Percentiles rank a stretch among this genome's conserved stretches.
Evolutionary conservation across 352 stramenopile species (phyloP).

Genomic region (Phytophthora fragariae): DNA sequence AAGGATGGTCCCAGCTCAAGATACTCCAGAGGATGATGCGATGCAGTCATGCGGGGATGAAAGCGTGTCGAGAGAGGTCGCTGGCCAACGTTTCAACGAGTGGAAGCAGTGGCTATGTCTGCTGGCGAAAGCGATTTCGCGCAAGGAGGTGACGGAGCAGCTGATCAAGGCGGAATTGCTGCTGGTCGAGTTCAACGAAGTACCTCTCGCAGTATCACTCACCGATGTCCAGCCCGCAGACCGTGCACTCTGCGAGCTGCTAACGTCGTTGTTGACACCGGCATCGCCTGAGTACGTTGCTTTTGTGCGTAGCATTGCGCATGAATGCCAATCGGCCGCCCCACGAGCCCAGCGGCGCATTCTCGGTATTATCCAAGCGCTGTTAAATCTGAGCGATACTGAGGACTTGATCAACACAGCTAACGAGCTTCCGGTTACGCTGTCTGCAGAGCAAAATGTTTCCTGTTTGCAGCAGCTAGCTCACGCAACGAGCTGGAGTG

Average conservation of each 20-base stretch:
- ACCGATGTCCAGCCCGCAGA: conserved; percentile 32
- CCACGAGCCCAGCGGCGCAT: conserved; percentile 43
- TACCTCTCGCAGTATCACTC: conserved; percentile 14
- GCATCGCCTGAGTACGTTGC: conserved; percentile 58
- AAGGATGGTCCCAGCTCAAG: conserved; percentile 14
- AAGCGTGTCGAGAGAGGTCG: conserved; percentile 17
- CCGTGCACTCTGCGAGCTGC: conserved; percentile 46
- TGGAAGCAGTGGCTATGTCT: conserved; percentile 68
- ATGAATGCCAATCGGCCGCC: conserved; percentile 39
- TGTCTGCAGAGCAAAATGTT: conserved; percentile 19
- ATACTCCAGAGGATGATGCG: conserved; percentile 15
- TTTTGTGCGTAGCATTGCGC: conserved; percentile 51
- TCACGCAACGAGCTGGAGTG: conserved; percentile 39
- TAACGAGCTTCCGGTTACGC: conserved; percentile 26
- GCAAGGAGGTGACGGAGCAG: conserved; percentile 56
- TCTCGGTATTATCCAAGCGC: conserved; percentile 48
- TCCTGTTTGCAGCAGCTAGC: conserved; percentile 46
- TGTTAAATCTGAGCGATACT: conserved; percentile 42
- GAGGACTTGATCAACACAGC: conserved; percentile 19
- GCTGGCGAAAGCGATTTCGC: conserved; percentile 52
- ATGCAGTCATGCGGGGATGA: conserved; percentile 5
- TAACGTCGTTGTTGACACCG: conserved; percentile 51
- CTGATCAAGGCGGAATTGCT: conserved; percentile 68
- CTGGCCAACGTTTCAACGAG: conserved; percentile 34
- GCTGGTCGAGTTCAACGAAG: conserved; percentile 45